Percentiles rank a stretch among this genome's conserved stretches.
These are phyloP conservation scores for Aspergillus sp. DNA, from an alignment of 2,329 filamentous ascomycete species.

Conservation along the genomic window DNA sequence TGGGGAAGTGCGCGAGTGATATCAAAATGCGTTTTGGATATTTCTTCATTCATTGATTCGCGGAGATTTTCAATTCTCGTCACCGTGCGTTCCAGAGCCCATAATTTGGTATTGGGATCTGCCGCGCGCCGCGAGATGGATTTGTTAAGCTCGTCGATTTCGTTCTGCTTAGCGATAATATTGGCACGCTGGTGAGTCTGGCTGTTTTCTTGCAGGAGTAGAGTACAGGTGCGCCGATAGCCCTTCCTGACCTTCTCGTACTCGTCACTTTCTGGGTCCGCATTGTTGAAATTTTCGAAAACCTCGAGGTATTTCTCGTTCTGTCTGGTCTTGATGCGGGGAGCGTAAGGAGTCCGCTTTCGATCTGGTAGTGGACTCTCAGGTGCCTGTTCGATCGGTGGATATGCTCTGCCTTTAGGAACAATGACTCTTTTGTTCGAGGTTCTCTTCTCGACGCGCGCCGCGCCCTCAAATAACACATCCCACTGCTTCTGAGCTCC, in stretches of 20 bases:
- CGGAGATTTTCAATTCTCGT: conserved; percentile 18
- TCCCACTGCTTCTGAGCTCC: conserved; percentile 26
- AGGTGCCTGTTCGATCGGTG: conserved; percentile 26
- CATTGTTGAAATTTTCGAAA: conserved; percentile 12
- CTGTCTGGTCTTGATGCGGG: conserved; percentile 40
- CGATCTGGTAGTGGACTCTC: conserved; percentile 16
- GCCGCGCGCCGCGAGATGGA: conserved; percentile 27
- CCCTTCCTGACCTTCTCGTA: conserved; percentile 24
- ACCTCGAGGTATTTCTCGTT: conserved; percentile 26
- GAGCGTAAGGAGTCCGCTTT: conserved; percentile 25
- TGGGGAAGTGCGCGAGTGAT: conserved; percentile 36
- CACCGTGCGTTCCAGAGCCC: conserved; percentile 24
- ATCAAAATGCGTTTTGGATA: conserved; percentile 26
- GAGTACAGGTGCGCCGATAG: conserved; percentile 12
- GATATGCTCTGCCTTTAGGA: conserved; percentile 30
- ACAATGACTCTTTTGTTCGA: conserved; percentile 28
- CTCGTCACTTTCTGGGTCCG: background rate
- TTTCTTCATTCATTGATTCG: conserved; percentile 8
- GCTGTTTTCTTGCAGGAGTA: conserved; percentile 30
- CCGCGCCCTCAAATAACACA: conserved; percentile 22
- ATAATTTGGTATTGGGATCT: conserved; percentile 18
- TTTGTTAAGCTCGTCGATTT: conserved; percentile 30
- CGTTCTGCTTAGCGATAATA: conserved; percentile 17
- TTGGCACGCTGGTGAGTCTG: conserved; percentile 14
- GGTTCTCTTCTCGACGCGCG: conserved; percentile 31